Conservation (phyloP, 2,329 filamentous ascomycete species). For the Ceratocystis alfenasii region DNA sequence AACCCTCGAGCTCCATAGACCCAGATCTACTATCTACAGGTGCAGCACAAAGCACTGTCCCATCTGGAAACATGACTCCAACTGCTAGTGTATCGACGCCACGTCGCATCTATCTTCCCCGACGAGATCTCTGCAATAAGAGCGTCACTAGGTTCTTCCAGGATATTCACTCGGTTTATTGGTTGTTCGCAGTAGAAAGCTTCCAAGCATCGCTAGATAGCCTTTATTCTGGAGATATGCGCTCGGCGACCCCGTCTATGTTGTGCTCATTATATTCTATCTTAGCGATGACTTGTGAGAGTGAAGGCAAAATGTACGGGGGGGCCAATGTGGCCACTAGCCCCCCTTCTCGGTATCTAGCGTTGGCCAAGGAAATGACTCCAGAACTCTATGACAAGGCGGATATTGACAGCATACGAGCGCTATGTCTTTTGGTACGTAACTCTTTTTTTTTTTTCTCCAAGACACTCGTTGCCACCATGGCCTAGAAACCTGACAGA, state of each 20-base stretch:
- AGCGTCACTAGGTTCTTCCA: conserved; percentile 27
- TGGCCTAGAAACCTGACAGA: neutral
- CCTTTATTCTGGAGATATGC: conserved; percentile 26
- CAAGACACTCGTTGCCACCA: no score
- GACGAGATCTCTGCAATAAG: conserved; percentile 26
- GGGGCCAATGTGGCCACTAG: conserved; percentile 10
- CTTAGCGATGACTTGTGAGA: conserved; percentile 26
- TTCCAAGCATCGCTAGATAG: conserved; percentile 26
- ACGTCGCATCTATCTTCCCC: conserved; percentile 25
- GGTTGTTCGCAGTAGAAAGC: conserved; percentile 27
- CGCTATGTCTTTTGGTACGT: conserved; percentile 26
- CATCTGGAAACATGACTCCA: neutral
- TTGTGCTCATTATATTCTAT: conserved; percentile 27
- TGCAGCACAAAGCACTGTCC: neutral
- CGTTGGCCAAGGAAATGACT: conserved; percentile 25
- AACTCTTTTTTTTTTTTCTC: neutral
- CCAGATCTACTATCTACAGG: neutral
- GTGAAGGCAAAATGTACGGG: conserved; percentile 24
- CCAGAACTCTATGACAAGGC: conserved; percentile 26
- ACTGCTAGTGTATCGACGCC: conserved; percentile 23
- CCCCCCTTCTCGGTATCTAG: conserved; percentile 24
- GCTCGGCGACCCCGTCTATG: conserved; percentile 25
- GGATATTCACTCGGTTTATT: conserved; percentile 27
- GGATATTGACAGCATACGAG: conserved; percentile 26
- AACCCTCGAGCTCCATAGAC: conserved; percentile 16